Percentiles rank a stretch among this genome's conserved stretches.
Conservation (phyloP, 345 rosid genomes). For the Eutrema japonicum region DNA sequence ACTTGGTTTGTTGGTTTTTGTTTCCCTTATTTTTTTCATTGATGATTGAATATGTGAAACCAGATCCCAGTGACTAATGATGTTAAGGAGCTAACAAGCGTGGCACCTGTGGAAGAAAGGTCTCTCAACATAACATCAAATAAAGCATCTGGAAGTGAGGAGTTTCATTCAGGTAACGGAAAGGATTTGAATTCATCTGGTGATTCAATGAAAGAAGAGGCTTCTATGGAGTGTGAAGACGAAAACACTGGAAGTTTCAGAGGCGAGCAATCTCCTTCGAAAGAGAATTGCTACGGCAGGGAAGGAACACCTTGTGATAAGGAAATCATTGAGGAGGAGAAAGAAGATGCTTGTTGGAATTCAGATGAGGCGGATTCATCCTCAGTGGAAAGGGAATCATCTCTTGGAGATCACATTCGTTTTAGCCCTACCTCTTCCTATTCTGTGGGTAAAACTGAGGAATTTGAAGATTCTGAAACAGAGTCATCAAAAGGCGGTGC, state of each 20-base stretch:
- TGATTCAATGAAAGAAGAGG: constrained; percentile 41
- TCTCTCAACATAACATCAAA: constrained; percentile 25
- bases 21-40: constrained; percentile 13
- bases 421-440: constrained; percentile 50
- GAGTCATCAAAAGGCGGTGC: constrained; percentile 47
- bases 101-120: constrained; percentile 39
- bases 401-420: constrained; percentile 50
- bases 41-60: constrained; percentile 36
- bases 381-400: constrained; percentile 47
- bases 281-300: constrained; percentile 36
- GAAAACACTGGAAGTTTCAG: constrained; percentile 34
- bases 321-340: constrained; percentile 39
- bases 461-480: constrained; percentile 47
- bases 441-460: constrained; percentile 52
- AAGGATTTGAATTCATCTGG: constrained; percentile 31
- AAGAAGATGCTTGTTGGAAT: constrained; percentile 41
- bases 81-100: constrained; percentile 43
- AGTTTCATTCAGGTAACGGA: constrained; percentile 23
- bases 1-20: constrained; percentile 20
- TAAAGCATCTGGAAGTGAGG: constrained; percentile 38
- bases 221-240: constrained; percentile 36
- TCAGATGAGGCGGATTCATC: constrained; percentile 41
- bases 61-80: constrained; percentile 63
- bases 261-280: constrained; percentile 23
- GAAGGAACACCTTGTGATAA: constrained; percentile 43